Percentiles rank a stretch among this genome's conserved stretches.
These are phyloP conservation scores for Rhipidocladum racemiflorum DNA, from an alignment of 176 grass and related monocot genomes.

Conservation along the genomic window DNA sequence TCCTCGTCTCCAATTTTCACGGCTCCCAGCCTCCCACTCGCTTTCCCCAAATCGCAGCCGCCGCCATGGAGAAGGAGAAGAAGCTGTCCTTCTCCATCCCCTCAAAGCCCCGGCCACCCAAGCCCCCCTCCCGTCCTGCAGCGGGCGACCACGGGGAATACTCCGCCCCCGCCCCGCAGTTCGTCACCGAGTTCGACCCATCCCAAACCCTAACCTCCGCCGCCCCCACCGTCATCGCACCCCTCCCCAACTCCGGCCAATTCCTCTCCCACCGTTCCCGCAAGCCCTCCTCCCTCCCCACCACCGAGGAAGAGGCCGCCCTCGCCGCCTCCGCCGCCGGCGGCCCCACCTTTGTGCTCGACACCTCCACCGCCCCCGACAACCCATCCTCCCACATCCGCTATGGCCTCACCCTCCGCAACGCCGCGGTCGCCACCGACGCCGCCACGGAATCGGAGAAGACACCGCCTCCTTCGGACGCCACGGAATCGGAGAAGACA, in stretches of 20 bases:
- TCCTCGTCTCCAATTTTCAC: neutral
- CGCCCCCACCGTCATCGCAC: constrained; percentile 56
- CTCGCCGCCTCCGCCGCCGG: constrained; percentile 41
- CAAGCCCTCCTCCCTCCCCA: constrained; percentile 67
- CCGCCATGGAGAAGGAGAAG: constrained; percentile 56
- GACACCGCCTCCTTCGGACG: neutral
- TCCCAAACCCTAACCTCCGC: constrained; percentile 47
- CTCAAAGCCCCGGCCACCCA: constrained; percentile 45
- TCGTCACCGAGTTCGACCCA: constrained; percentile 85
- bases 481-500: constrained; percentile 19
- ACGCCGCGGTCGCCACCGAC: neutral
- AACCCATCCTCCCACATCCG: constrained; percentile 50
- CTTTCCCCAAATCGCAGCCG: constrained; percentile 28
- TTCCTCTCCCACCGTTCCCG: constrained; percentile 53
- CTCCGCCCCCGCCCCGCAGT: constrained; percentile 37
- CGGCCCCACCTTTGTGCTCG: constrained; percentile 62
- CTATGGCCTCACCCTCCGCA: constrained; percentile 68
- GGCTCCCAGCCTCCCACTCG: neutral
- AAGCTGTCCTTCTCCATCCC: constrained; percentile 81
- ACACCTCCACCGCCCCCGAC: constrained; percentile 64
- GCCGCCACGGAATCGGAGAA: constrained; percentile 4
- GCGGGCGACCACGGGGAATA: neutral
- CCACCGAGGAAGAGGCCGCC: constrained; percentile 65
- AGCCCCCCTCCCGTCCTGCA: constrained; percentile 9
- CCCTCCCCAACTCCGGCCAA: constrained; percentile 66